These are phyloP conservation scores for Cutaneotrichosporon sp. DNA, from an alignment of 1,284 basidiomycete species.

Conservation along the genomic window DNA sequence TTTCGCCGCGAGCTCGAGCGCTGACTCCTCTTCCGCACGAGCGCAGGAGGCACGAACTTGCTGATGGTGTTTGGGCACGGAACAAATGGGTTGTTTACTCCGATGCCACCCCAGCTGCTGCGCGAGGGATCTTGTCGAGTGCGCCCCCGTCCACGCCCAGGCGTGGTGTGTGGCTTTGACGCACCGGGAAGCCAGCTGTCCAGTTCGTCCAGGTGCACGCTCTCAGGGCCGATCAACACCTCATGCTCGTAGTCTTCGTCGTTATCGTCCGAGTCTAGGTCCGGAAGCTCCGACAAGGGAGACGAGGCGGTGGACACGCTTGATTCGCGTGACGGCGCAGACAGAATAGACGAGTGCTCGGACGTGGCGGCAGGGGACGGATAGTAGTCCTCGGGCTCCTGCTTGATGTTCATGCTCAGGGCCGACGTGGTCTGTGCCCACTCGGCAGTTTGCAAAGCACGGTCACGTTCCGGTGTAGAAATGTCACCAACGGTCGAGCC, in stretches of 20 bases:
- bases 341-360: slow-evolving; percentile 24
- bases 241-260: slow-evolving; percentile 25
- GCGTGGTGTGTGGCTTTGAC: slow-evolving; percentile 27
- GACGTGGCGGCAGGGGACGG: slow-evolving; percentile 39
- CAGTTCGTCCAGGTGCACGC: slow-evolving; percentile 45
- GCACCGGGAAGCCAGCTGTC: slow-evolving; percentile 42
- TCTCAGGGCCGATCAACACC: slow-evolving; percentile 45
- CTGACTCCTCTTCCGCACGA: slow-evolving; percentile 24
- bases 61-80: slow-evolving; percentile 14
- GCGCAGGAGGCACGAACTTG: slow-evolving; percentile 18
- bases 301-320: slow-evolving; percentile 32
- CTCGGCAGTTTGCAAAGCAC: slow-evolving; percentile 43
- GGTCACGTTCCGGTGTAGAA: slow-evolving; percentile 43
- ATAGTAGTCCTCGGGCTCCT: slow-evolving; percentile 43
- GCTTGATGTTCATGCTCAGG: slow-evolving; percentile 37
- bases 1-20: slow-evolving; percentile 18
- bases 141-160: slow-evolving; percentile 28
- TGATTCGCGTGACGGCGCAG: slow-evolving; percentile 22
- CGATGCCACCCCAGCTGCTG: slow-evolving; percentile 44
- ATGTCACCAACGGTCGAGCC: slow-evolving; percentile 38
- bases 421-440: slow-evolving; percentile 43
- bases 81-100: slow-evolving; percentile 35
- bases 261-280: slow-evolving; percentile 18
- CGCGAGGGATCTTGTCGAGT: slow-evolving; percentile 17
- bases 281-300: slow-evolving; percentile 36